Evolutionary conservation across 192 early-diverging fungal species (phyloP).

Genomic region (Linderina pennispora): DNA sequence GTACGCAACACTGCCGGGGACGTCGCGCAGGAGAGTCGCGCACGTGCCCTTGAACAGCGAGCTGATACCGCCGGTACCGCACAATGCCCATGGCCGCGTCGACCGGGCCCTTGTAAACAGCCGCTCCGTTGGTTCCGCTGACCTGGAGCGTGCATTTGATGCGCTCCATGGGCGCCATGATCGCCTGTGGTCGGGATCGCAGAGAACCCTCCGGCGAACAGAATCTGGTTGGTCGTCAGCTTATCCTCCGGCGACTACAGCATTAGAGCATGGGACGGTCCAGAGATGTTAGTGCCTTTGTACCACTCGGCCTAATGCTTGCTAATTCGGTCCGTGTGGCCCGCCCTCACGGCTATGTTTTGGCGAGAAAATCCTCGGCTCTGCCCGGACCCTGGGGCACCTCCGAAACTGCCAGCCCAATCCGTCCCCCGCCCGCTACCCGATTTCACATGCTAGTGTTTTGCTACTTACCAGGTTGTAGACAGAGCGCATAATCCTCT

Average conservation of each 20-base stretch:
- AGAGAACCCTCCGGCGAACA: constrained; percentile 90
- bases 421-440: too few relatives aligned
- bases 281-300: too few relatives aligned
- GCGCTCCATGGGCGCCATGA: constrained; percentile 94
- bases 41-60: constrained; percentile 90
- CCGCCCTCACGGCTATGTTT: too few relatives aligned
- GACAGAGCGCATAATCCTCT: constrained; percentile 38
- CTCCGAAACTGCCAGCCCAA: too few relatives aligned
- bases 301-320: too few relatives aligned
- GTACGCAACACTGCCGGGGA: constrained; percentile 91
- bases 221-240: constrained; percentile 68
- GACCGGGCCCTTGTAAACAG: constrained; percentile 83
- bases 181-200: constrained; percentile 89
- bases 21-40: constrained; percentile 90
- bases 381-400: too few relatives aligned
- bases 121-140: constrained; percentile 10
- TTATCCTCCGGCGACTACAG: constrained; percentile 32
- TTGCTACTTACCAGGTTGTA: constrained; percentile 37
- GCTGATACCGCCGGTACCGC: constrained; percentile 78
- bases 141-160: constrained; percentile 95
- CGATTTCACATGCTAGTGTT: too few relatives aligned
- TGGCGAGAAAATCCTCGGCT: too few relatives aligned
- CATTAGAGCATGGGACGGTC: too few relatives aligned
- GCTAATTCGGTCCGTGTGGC: too few relatives aligned
- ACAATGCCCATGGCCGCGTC: constrained; percentile 81